phyloP scores from a whole-genome alignment of 2,329 filamentous ascomycete species.

The Zymoseptoria tritici region DNA sequence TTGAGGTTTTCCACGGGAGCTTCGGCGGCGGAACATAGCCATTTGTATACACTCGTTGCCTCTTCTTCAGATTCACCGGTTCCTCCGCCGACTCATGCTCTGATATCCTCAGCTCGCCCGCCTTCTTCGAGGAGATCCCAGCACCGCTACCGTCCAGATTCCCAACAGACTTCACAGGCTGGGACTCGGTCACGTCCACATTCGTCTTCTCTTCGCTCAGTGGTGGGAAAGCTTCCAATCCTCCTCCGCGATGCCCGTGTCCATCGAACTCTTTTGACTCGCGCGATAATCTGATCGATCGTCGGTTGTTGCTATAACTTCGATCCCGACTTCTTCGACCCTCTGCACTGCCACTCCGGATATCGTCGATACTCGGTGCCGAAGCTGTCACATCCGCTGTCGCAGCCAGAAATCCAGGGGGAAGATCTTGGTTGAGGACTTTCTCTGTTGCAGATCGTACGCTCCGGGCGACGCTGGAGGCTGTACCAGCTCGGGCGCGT shows the following conservation, averaged over 20 bases:
- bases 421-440: conserved; percentile 12
- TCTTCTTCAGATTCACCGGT: conserved; percentile 1
- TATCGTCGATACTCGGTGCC: conserved; percentile 38
- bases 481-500: conserved; percentile 8
- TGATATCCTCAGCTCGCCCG: background rate
- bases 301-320: conserved; percentile 11
- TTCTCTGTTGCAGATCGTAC: conserved; percentile 9
- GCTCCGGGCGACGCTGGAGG: conserved; percentile 12
- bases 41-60: conserved; percentile 20
- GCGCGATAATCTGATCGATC: conserved; percentile 7
- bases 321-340: conserved; percentile 6
- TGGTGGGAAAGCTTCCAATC: conserved; percentile 13
- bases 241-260: background rate
- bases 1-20: conserved; percentile 11
- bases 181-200: background rate
- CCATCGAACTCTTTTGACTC: conserved; percentile 3
- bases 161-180: background rate
- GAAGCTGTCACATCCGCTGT: conserved; percentile 34
- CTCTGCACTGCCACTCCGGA: conserved; percentile 27
- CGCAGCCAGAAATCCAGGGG: conserved; percentile 30
- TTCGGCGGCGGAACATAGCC: conserved; percentile 36
- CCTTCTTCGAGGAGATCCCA: background rate
- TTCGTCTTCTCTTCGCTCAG: conserved; percentile 16
- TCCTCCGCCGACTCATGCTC: background rate
- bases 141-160: background rate